Conservation (phyloP, 2,329 filamentous ascomycete species). For the Fusarium succisae region DNA sequence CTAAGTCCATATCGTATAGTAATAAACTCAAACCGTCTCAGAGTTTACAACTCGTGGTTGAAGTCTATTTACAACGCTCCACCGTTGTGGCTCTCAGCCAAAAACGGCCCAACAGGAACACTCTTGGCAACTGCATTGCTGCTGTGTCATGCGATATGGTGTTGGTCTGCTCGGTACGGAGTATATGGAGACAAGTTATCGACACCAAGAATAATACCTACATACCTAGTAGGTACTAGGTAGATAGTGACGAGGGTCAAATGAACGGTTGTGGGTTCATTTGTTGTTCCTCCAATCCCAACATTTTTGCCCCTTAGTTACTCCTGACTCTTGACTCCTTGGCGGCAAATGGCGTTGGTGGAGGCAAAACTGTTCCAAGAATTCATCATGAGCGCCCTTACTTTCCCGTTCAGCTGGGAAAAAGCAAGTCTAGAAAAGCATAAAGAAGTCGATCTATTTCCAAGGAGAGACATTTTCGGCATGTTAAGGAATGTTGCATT, state of each 20-base stretch:
- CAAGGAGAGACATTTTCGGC: background rate
- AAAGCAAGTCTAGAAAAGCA: background rate
- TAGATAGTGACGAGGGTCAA: background rate
- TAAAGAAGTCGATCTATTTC: conserved; percentile 8
- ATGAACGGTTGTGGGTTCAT: background rate
- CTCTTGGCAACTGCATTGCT: background rate
- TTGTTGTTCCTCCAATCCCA: background rate
- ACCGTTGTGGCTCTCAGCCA: background rate
- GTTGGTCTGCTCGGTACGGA: background rate
- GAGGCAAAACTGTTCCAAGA: background rate
- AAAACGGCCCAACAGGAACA: background rate
- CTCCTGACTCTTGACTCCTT: background rate
- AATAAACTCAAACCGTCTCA: background rate
- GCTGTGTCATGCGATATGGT: background rate
- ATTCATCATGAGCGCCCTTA: conserved; percentile 9
- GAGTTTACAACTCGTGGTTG: background rate
- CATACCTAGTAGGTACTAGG: background rate
- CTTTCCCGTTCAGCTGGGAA: background rate
- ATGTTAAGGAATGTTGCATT: conserved; percentile 31
- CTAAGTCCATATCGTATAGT: background rate
- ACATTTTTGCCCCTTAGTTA: background rate
- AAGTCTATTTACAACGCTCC: background rate
- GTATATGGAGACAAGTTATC: background rate
- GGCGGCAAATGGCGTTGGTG: background rate
- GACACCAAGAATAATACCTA: background rate